Percentiles rank a stretch among this genome's conserved stretches.
phyloP scores from a whole-genome alignment of 129 eudicot genomes.

The Flaveria robusta region DNA sequence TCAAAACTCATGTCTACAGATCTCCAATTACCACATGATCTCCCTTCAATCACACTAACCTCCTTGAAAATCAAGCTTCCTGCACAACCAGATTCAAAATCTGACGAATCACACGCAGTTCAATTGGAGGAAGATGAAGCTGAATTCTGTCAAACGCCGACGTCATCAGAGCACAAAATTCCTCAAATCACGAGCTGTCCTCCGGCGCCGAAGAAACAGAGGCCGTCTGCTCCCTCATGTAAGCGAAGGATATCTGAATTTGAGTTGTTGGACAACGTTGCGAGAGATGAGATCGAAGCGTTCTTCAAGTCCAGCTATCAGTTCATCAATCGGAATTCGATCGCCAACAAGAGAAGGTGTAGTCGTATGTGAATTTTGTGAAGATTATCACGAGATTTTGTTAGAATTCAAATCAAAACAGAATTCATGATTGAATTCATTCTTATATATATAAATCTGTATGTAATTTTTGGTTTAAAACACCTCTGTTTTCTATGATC shows the following conservation, averaged over 20 bases:
- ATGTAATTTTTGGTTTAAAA: conserved; percentile 21
- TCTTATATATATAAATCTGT: conserved; percentile 22
- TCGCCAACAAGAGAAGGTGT: conserved; percentile 20
- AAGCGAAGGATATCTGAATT: conserved; percentile 41
- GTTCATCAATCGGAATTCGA: conserved; percentile 13
- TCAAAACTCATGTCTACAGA: conserved; percentile 57
- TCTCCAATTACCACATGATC: conserved; percentile 49
- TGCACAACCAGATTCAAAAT: not conserved
- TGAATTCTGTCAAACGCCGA: conserved; percentile 52
- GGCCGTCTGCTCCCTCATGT: conserved; percentile 19
- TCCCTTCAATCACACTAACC: conserved; percentile 32
- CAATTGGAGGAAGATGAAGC: conserved; percentile 9
- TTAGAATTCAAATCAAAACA: conserved; percentile 2
- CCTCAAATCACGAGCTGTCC: conserved; percentile 54
- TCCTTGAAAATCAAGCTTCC: conserved; percentile 26
- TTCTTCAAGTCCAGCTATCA: conserved; percentile 30
- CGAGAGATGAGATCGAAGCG: conserved; percentile 37
- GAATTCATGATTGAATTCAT: conserved; percentile 18
- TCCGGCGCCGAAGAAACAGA: conserved; percentile 58
- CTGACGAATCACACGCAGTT: conserved; percentile 18
- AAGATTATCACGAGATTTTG: conserved; percentile 4
- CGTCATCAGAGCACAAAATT: conserved; percentile 44
- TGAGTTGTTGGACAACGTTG: conserved; percentile 30
- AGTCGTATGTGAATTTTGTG: conserved; percentile 8
- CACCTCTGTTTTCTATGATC: conserved; percentile 14